These are phyloP conservation scores for Cyclotella baltica DNA, from an alignment of 108 stramenopile species.

Conservation along the genomic window DNA sequence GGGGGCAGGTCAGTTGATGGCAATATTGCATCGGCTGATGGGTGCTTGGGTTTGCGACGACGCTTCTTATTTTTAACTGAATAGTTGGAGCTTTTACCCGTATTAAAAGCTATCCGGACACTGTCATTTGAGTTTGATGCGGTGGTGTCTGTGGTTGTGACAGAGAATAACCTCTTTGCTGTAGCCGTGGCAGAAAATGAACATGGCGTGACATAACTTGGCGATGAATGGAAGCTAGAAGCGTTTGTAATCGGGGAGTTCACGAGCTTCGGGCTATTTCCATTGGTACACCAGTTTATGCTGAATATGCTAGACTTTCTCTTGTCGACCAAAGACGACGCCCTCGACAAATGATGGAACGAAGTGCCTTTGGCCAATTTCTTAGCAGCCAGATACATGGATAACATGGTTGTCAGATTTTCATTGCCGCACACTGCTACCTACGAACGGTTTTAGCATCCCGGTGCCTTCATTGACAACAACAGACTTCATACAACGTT, in stretches of 20 bases:
- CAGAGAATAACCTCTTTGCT: background rate
- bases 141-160: background rate
- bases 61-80: background rate
- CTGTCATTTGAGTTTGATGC: background rate
- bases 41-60: background rate
- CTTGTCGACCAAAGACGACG: background rate
- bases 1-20: conserved; percentile 16
- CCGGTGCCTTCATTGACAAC: too few relatives aligned
- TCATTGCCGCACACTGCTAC: too few relatives aligned
- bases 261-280: background rate
- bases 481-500: too few relatives aligned
- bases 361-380: background rate
- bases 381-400: background rate
- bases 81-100: background rate
- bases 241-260: background rate
- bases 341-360: background rate
- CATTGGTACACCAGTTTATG: background rate
- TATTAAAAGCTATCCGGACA: background rate
- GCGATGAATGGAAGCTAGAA: background rate
- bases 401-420: background rate
- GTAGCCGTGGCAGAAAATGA: background rate
- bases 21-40: background rate
- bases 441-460: too few relatives aligned
- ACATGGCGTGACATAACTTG: background rate
- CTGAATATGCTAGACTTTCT: background rate